Base-by-base conservation (phyloP, 31 red algal species). In the Asparagopsis taxiformis region DNA sequence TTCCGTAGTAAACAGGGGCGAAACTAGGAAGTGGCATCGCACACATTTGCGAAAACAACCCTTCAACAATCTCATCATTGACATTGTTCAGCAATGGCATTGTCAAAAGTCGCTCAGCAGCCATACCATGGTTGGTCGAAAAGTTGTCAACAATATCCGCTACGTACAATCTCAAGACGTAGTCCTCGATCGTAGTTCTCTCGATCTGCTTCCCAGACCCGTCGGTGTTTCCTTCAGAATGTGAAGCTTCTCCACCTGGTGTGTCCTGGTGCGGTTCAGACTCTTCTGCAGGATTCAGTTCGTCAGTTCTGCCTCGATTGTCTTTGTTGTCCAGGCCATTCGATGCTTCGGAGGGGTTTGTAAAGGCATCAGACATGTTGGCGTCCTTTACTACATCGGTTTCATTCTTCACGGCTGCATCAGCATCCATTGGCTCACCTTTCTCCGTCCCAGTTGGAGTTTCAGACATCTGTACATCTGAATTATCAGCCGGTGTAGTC, bases 101-200 rank as follows among this genome's bases (percentile, higher is more conserved):
- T 10, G 71, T 75, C 10, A 91, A 61, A 25, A 91, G 55, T 43
- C 79, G 26, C 32, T 77, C 64, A 7, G 87, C 87, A 2, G 70
- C 87, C 62, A 77, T 58, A 16, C 56, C 51, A 55, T 91, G 87
- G 20, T 72, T 73, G 22, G 62, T 44, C 6, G 62, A 39, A 58
- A 91, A 91, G 61, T 91, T 91, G 43, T 91, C 87, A 20, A 91
- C 70, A 30, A 91, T 69, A 63, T 91, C 79, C 20, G 69, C 70
- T 37, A 83, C 76, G 26, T 78, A 77, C 22, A 57, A 56, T 10
- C 87, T 21, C 41, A 83, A 25, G 10, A 91, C 65, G 68, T 75
- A 73, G 6, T 63, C 59, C 34, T 77, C 70, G 1, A 77, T 56
- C 37, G 70, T 33, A 43, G 74, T 74, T 56, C 59, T 19, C 38